Evolutionary conservation across 2,329 filamentous ascomycete species (phyloP).

Genomic region (Aureobasidium subglaciale): DNA sequence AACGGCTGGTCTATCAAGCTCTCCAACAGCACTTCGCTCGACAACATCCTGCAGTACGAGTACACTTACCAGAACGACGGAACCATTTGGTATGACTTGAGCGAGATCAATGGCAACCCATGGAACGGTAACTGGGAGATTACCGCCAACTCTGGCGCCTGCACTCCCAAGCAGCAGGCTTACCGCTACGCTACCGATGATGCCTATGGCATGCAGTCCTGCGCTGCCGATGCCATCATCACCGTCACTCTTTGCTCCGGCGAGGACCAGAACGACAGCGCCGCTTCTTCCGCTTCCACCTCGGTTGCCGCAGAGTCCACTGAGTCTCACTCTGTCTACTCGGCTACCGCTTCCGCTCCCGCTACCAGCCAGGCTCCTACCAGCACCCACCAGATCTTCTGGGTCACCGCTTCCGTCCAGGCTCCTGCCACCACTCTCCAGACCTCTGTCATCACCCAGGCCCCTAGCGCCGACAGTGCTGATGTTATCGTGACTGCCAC

Average conservation of each 20-base stretch:
- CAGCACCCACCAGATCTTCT: conserved; percentile 16
- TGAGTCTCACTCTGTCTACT: conserved; percentile 17
- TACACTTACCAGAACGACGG: conserved; percentile 32
- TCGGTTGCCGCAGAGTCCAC: conserved; percentile 13
- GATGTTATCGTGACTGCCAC: conserved; percentile 20
- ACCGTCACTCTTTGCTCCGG: conserved; percentile 32
- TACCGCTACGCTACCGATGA: conserved; percentile 34
- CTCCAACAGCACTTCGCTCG: conserved; percentile 23
- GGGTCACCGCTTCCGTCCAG: conserved; percentile 10
- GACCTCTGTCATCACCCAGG: conserved; percentile 9
- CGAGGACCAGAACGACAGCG: conserved; percentile 13
- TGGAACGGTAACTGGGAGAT: conserved; percentile 32
- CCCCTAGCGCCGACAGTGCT: background rate
- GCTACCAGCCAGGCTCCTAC: conserved; percentile 7
- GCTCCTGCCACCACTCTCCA: conserved; percentile 20
- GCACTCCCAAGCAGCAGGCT: conserved; percentile 28
- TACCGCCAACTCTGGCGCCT: conserved; percentile 22
- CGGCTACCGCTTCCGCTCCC: conserved; percentile 14
- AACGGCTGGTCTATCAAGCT: conserved; percentile 35
- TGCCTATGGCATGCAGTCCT: conserved; percentile 33
- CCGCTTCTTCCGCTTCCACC: conserved; percentile 16
- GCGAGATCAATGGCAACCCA: conserved; percentile 32
- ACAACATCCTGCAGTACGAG: conserved; percentile 32
- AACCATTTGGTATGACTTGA: conserved; percentile 34
- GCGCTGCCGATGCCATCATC: conserved; percentile 26